Evolutionary conservation across 495 filamentous ascomycete species (phyloP), one percentile per base, ranked within the genome.

Genomic region (Oidiodendron maius): DNA sequence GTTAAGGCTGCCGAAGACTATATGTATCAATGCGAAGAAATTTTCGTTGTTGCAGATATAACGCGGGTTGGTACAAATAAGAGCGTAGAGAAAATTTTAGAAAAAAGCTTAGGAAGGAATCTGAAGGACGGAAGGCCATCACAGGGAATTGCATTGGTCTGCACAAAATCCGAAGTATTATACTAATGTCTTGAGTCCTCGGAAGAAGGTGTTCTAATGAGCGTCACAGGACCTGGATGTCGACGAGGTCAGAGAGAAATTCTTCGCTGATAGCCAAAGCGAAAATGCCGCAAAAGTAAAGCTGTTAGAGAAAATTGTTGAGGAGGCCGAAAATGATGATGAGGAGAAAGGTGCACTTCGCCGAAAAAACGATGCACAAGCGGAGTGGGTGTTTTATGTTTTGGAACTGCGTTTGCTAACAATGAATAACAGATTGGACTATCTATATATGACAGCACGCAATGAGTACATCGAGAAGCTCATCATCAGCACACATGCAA

Each of bases 41-140:
- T 63, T 10, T 61, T 63, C 15, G 40, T 59, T 18, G 59, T 63
- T 22, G 51, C 56, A 15, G 46, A 56, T 21, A 63, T 63, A 30
- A 50, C 30, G 4, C 46, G 59, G n/a, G 59, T 57, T 8, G 16
- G 51, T 11, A 61, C 59, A 10, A 48, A 59, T 30, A 28, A 49
- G 37, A 53, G 35, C 20, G 20, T 59, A 10, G 44, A 56, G 26
- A 37, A 36, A 12, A 25, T 58, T 20, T 21, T 39, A 28, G 13
- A 42, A n/a, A 32, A 59, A 15, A 41, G 12, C n/a, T 46, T 46
- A 22, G 18, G 44, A 6, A 17, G 36, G 12, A 37, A 36, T 36
- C 25, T 40, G 17, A 36, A 47, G 20, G 21, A 38, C 22, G 25
- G 39, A 15, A 51, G 39, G 10, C 18, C 18, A 53, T 30, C 44